These are phyloP conservation scores for Groenewaldozyma auringiensis DNA, from an alignment of 1,139 yeast genomes.

Conservation along the genomic window DNA sequence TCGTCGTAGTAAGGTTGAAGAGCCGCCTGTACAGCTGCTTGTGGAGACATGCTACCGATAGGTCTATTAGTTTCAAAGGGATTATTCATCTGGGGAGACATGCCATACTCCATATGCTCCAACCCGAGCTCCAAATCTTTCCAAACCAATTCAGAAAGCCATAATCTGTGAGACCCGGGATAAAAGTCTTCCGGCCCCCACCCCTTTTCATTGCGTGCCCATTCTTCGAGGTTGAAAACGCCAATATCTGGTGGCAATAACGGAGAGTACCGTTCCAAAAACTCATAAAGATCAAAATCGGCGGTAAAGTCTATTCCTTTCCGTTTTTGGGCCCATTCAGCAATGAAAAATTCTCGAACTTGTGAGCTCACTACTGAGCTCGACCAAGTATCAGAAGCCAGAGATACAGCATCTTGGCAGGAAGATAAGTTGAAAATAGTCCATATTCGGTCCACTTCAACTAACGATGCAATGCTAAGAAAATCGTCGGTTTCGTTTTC, in stretches of 20 bases:
- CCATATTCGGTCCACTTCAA: slow-evolving; percentile 31
- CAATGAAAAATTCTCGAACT: slow-evolving; percentile 29
- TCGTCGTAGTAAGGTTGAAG: not conserved
- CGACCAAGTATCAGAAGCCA: slow-evolving; percentile 30
- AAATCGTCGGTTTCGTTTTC: slow-evolving; percentile 9
- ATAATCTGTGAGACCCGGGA: slow-evolving; percentile 31
- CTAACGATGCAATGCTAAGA: slow-evolving; percentile 19
- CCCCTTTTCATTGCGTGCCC: slow-evolving; percentile 32
- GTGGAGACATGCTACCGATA: not conserved
- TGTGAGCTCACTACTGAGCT: slow-evolving; percentile 32
- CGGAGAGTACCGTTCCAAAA: slow-evolving; percentile 29
- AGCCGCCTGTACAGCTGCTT: not conserved
- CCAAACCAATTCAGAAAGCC: slow-evolving; percentile 35
- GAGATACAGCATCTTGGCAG: slow-evolving; percentile 22
- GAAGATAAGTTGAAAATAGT: slow-evolving; percentile 28
- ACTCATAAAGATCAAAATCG: slow-evolving; percentile 35
- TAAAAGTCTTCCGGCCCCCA: slow-evolving; percentile 31
- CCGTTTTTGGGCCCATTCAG: slow-evolving; percentile 34
- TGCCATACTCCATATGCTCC: not conserved
- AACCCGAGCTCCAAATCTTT: slow-evolving; percentile 30
- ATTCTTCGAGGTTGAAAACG: slow-evolving; percentile 27
- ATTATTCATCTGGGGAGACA: not conserved
- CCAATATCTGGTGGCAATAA: slow-evolving; percentile 30
- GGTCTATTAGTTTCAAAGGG: not conserved
- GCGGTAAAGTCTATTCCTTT: slow-evolving; percentile 32